A percentile compares a stretch with the other conserved stretches of the same genome.
These are phyloP conservation scores for Cytospora schulzeri DNA, from an alignment of 2,329 filamentous ascomycete genomes.

Conservation along the genomic window DNA sequence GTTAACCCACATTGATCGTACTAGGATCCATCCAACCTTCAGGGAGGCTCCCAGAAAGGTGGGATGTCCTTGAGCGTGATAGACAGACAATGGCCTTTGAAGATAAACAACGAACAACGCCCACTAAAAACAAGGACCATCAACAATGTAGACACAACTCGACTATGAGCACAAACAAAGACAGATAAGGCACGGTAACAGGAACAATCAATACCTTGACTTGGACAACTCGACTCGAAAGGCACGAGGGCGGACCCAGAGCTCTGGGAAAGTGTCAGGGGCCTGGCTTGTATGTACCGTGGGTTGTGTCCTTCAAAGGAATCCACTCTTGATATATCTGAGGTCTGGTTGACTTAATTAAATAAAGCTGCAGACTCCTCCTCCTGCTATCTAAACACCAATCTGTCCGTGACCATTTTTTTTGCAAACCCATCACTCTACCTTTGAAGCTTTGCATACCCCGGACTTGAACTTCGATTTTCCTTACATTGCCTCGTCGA, in stretches of 20 bases:
- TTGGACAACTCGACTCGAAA: not conserved
- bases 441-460: not conserved
- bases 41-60: not conserved
- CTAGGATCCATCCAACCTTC: not conserved
- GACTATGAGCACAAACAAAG: not conserved
- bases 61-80: constrained; percentile 11
- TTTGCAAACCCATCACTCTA: not conserved
- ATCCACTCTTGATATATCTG: not conserved
- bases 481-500: not conserved
- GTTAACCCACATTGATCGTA: not conserved
- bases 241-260: not conserved
- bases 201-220: not conserved
- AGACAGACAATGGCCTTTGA: constrained; percentile 6
- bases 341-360: not conserved
- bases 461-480: not conserved
- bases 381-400: not conserved
- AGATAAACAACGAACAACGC: constrained; percentile 12
- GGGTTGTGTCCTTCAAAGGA: not conserved
- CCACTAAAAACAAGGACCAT: constrained; percentile 4
- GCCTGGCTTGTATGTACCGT: not conserved
- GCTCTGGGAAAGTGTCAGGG: not conserved
- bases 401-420: not conserved
- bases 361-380: not conserved
- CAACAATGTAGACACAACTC: not conserved
- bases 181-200: not conserved